Conservation (phyloP, 176 grass and related monocot species). For the Triticum urartu region DNA sequence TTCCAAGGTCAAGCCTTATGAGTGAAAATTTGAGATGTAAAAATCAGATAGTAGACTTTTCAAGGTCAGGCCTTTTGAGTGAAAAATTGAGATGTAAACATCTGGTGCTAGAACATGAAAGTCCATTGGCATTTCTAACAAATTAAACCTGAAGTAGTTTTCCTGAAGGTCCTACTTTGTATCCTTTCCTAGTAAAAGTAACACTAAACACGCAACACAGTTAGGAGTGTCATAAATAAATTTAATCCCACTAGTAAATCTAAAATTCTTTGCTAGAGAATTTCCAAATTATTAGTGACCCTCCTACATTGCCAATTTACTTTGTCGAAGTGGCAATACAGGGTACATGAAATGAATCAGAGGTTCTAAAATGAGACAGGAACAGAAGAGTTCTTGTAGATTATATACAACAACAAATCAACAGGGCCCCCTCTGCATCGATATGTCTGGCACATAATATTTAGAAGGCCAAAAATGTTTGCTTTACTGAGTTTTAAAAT, state of each 20-base stretch:
- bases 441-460: too few relatives aligned
- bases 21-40: background rate
- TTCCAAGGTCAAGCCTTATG: background rate
- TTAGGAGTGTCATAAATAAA: background rate
- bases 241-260: background rate
- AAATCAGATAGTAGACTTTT: background rate
- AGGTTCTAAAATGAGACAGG: background rate
- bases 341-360: background rate
- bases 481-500: background rate
- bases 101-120: background rate
- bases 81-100: background rate
- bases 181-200: slow-evolving; percentile 3
- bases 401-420: background rate
- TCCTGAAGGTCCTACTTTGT: background rate
- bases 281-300: background rate
- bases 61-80: background rate
- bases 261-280: background rate
- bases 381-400: background rate
- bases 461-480: background rate
- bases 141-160: background rate
- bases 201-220: background rate
- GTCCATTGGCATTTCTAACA: background rate
- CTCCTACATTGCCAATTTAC: background rate
- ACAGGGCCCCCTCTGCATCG: background rate
- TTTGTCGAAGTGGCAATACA: background rate